These are phyloP conservation scores for Rhizophlyctis rosea DNA, from an alignment of 192 early-diverging fungal species.

Conservation along the genomic window DNA sequence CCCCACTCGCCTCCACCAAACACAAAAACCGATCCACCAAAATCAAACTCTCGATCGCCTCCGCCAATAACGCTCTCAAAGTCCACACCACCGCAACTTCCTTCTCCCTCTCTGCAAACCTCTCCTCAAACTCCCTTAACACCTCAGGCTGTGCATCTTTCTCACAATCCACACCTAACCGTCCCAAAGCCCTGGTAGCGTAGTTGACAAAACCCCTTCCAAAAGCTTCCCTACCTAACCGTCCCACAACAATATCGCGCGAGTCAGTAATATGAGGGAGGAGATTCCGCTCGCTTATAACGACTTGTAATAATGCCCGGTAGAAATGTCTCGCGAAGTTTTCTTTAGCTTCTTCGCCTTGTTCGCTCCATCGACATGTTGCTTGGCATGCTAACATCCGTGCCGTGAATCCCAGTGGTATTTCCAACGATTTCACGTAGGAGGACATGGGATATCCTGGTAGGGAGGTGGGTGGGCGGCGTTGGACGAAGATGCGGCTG, in stretches of 20 bases:
- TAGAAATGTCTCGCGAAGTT: slow-evolving; percentile 69
- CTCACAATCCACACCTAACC: slow-evolving; percentile 34
- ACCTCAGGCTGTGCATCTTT: slow-evolving; percentile 26
- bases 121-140: slow-evolving; percentile 34
- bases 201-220: slow-evolving; percentile 25
- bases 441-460: slow-evolving; percentile 27
- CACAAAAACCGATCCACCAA: slow-evolving; percentile 72
- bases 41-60: slow-evolving; percentile 74
- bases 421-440: not conserved
- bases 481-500: not conserved
- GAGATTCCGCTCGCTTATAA: slow-evolving; percentile 28
- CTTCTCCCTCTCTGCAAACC: slow-evolving; percentile 29
- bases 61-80: slow-evolving; percentile 68
- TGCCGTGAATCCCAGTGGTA: slow-evolving; percentile 34
- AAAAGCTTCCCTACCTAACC: slow-evolving; percentile 24
- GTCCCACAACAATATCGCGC: slow-evolving; percentile 25
- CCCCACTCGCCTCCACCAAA: slow-evolving; percentile 42
- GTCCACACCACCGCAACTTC: slow-evolving; percentile 82
- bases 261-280: slow-evolving; percentile 15
- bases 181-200: slow-evolving; percentile 53
- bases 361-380: slow-evolving; percentile 66
- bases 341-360: slow-evolving; percentile 47
- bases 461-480: not conserved
- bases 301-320: slow-evolving; percentile 67
- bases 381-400: slow-evolving; percentile 64